phyloP scores from a whole-genome alignment of 768 basidiomycete genomes.

The Mycena capillaripes region DNA sequence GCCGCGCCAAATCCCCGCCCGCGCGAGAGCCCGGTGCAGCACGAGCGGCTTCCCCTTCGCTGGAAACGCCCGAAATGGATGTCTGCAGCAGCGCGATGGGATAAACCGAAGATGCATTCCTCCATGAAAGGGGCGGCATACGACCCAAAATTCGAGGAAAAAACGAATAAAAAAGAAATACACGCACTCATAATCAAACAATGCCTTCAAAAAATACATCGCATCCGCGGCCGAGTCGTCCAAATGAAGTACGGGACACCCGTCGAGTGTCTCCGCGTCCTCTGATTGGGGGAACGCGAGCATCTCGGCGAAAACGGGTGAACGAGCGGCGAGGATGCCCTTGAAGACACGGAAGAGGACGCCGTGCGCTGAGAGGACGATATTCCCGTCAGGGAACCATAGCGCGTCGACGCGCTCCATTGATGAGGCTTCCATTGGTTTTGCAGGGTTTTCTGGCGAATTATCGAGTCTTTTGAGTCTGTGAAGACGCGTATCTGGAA shows the following conservation, averaged over 20 bases:
- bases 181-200: conserved; percentile 38
- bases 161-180: background rate
- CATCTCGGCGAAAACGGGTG: conserved; percentile 34
- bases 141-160: background rate
- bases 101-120: no score
- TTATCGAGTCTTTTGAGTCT: background rate
- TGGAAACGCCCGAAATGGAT: no score
- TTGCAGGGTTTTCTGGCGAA: background rate
- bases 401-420: conserved; percentile 34
- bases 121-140: no score
- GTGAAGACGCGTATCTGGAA: background rate
- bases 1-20: no score
- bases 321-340: conserved; percentile 31
- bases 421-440: conserved; percentile 13
- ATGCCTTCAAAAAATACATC: conserved; percentile 36
- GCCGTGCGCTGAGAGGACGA: conserved; percentile 27
- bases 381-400: conserved; percentile 36
- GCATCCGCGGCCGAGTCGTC: conserved; percentile 37
- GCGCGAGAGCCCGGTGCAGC: no score
- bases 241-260: conserved; percentile 29
- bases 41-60: no score
- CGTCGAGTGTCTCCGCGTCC: conserved; percentile 29
- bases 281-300: conserved; percentile 26
- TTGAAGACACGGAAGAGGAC: conserved; percentile 35
- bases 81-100: no score